Evolutionary conservation across 169 alveolate genomes (phyloP).

Genomic region (Neospora caninum): DNA sequence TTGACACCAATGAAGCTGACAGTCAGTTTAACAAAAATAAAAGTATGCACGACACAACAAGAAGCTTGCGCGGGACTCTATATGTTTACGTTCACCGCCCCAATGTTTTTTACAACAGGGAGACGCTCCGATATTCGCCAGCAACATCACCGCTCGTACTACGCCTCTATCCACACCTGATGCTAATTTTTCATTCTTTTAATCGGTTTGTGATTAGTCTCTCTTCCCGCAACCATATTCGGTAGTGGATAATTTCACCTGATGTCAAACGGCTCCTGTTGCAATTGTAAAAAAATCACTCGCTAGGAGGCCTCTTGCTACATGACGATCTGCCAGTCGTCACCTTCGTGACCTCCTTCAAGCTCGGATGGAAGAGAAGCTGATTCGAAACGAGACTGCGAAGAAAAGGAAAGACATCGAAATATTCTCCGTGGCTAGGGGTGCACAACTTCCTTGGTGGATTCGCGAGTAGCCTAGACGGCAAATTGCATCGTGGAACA

Average conservation of each 20-base stretch:
- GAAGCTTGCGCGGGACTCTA: no score
- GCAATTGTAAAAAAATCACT: no score
- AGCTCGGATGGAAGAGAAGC: constrained; percentile 64
- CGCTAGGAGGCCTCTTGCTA: neutral
- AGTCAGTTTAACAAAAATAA: neutral
- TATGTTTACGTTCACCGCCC: neutral
- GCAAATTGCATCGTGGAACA: neutral
- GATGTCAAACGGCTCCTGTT: no score
- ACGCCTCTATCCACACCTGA: no score
- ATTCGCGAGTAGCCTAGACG: neutral
- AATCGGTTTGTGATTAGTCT: no score
- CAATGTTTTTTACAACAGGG: neutral
- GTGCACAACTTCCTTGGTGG: neutral
- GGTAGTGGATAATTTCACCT: no score
- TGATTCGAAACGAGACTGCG: constrained; percentile 51
- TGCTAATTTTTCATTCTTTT: no score
- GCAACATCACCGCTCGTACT: no score
- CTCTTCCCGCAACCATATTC: no score
- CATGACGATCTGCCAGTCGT: constrained; percentile 66
- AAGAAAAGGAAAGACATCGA: neutral
- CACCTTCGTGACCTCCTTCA: constrained; percentile 69
- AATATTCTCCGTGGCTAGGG: no score
- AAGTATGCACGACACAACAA: neutral
- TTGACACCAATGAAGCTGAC: neutral
- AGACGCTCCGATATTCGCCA: no score